These are phyloP conservation scores for Penicillium pancosmium DNA, from an alignment of 495 filamentous ascomycete genomes.

Conservation along the genomic window DNA sequence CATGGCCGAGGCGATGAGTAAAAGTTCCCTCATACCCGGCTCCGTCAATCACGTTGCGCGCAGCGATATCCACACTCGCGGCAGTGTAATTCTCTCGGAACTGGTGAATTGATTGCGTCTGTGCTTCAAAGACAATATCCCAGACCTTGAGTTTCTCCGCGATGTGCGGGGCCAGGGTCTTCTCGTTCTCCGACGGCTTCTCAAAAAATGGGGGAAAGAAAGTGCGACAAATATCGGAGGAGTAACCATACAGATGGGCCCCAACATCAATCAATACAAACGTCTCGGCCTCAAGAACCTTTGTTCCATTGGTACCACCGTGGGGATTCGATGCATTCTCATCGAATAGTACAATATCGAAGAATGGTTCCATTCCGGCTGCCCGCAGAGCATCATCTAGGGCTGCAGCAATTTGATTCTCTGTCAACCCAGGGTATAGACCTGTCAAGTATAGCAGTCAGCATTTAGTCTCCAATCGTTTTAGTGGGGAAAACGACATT, in stretches of 20 bases:
- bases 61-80: constrained; percentile 56
- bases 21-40: constrained; percentile 55
- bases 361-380: constrained; percentile 53
- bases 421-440: constrained; percentile 51
- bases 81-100: constrained; percentile 49
- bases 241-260: constrained; percentile 59
- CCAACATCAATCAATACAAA: constrained; percentile 61
- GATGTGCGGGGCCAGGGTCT: constrained; percentile 19
- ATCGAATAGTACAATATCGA: constrained; percentile 60
- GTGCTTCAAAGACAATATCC: constrained; percentile 54
- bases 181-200: constrained; percentile 16
- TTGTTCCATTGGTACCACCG: constrained; percentile 53
- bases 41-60: constrained; percentile 49
- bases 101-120: constrained; percentile 45
- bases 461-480: neutral
- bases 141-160: constrained; percentile 54
- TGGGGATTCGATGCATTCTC: constrained; percentile 57
- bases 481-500: constrained; percentile 32
- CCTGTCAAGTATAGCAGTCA: constrained; percentile 20
- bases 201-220: constrained; percentile 47
- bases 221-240: constrained; percentile 58
- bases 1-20: constrained; percentile 60
- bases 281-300: constrained; percentile 48
- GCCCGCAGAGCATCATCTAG: constrained; percentile 51
- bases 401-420: constrained; percentile 51